Evolutionary conservation across 768 basidiomycete species (phyloP).

Genomic region (Agaricus sinodeliciosus): DNA sequence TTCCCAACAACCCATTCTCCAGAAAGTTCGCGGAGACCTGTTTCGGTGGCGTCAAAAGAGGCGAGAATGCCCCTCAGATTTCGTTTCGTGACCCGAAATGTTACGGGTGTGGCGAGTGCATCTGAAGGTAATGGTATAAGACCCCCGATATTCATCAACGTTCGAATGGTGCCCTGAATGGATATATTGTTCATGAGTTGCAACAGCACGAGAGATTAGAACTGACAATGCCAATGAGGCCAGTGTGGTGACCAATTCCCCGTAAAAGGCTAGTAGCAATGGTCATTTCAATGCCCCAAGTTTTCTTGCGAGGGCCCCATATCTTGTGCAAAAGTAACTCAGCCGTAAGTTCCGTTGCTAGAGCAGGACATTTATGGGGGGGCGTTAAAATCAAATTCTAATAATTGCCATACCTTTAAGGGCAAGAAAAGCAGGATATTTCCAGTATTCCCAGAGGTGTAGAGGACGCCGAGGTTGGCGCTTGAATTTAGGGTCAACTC

Average conservation of each 20-base stretch:
- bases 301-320: conserved; percentile 81
- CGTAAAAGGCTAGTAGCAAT: conserved; percentile 81
- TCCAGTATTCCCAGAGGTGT: conserved; percentile 67
- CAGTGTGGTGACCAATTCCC: conserved; percentile 73
- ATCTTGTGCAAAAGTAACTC: conserved; percentile 77
- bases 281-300: conserved; percentile 96
- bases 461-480: conserved; percentile 47
- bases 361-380: background rate
- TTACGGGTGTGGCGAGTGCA: conserved; percentile 91
- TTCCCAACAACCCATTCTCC: conserved; percentile 98
- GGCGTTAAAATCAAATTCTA: background rate
- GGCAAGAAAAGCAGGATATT: conserved; percentile 57
- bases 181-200: background rate
- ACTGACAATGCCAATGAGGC: conserved; percentile 77
- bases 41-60: conserved; percentile 67
- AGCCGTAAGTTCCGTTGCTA: conserved; percentile 43
- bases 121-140: conserved; percentile 85
- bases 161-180: conserved; percentile 40
- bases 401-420: conserved; percentile 47
- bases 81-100: conserved; percentile 73
- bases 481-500: conserved; percentile 64
- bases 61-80: conserved; percentile 75
- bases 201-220: conserved; percentile 4
- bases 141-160: conserved; percentile 72
- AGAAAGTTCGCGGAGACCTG: conserved; percentile 71